These are phyloP conservation scores for Cryptococcus jaspeensis DNA, from an alignment of 1,284 basidiomycete genomes.

Conservation along the genomic window DNA sequence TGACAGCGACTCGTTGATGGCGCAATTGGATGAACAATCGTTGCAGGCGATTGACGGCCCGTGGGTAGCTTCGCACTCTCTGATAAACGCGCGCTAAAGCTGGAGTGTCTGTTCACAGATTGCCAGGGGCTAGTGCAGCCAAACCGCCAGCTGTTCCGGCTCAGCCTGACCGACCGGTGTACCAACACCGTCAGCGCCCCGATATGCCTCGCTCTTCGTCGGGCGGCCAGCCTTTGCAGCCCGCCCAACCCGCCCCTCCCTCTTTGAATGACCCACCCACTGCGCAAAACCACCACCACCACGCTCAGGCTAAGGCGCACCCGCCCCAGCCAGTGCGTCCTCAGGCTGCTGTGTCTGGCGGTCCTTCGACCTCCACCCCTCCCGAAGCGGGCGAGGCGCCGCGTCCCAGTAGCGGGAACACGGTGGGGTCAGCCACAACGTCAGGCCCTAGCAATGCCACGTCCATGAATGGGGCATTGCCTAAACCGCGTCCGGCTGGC, in stretches of 20 bases:
- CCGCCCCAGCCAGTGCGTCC: too few species aligned
- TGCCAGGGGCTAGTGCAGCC: background rate
- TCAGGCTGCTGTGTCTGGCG: background rate
- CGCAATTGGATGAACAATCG: constrained; percentile 19
- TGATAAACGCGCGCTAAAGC: background rate
- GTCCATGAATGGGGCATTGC: background rate
- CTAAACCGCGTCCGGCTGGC: constrained; percentile 7
- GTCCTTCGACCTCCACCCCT: too few species aligned
- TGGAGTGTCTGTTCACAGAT: background rate
- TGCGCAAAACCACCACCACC: background rate
- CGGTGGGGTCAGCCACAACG: constrained; percentile 1
- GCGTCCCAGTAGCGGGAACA: constrained; percentile 9
- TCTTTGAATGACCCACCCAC: background rate
- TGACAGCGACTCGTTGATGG: constrained; percentile 33
- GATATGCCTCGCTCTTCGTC: constrained; percentile 17
- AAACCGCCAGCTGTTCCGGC: background rate
- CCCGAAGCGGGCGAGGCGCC: background rate
- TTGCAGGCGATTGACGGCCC: background rate
- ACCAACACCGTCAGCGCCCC: constrained; percentile 45
- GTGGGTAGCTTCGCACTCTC: background rate
- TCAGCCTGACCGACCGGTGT: constrained; percentile 16
- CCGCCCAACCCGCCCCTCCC: background rate
- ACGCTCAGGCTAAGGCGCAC: too few species aligned
- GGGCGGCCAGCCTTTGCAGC: background rate
- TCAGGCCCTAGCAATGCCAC: background rate